These are phyloP conservation scores for Russula olivacea DNA, from an alignment of 768 basidiomycete genomes.

Conservation along the genomic window DNA sequence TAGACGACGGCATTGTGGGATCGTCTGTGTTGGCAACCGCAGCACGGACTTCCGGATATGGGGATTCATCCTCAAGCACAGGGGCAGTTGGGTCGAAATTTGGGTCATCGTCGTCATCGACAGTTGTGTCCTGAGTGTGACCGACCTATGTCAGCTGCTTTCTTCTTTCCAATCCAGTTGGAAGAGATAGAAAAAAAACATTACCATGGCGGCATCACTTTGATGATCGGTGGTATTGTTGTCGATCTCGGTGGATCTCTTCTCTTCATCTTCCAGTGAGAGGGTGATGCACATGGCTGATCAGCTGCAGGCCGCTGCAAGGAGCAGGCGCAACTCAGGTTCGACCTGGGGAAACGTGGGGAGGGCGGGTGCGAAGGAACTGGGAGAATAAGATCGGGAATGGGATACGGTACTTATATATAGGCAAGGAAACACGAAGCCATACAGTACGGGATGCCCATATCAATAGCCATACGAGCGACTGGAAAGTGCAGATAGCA, in stretches of 20 bases:
- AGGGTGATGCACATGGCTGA: slow-evolving; percentile 8
- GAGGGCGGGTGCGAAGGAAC: not conserved
- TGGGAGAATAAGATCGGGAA: too few relatives aligned
- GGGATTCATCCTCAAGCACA: slow-evolving; percentile 41
- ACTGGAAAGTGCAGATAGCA: too few relatives aligned
- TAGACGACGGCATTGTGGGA: slow-evolving; percentile 35
- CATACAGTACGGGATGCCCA: not conserved
- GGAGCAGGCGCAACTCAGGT: not conserved
- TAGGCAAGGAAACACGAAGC: not conserved
- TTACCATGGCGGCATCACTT: not conserved
- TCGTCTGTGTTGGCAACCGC: slow-evolving; percentile 47
- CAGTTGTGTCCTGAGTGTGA: slow-evolving; percentile 5
- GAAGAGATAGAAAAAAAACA: not conserved
- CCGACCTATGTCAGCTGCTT: too few relatives aligned
- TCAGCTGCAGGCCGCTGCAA: not conserved
- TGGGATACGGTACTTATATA: not conserved
- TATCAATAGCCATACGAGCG: too few relatives aligned
- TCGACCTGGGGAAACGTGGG: not conserved
- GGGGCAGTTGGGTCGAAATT: slow-evolving; percentile 33
- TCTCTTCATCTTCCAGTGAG: slow-evolving; percentile 20
- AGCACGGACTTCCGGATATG: slow-evolving; percentile 50
- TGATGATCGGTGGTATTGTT: slow-evolving; percentile 2
- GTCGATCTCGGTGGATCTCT: slow-evolving; percentile 26
- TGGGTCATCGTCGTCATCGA: slow-evolving; percentile 33
- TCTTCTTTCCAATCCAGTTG: not conserved